Evolutionary conservation across 108 stramenopile genomes (phyloP).

Genomic region (Nitzschia sp.): DNA sequence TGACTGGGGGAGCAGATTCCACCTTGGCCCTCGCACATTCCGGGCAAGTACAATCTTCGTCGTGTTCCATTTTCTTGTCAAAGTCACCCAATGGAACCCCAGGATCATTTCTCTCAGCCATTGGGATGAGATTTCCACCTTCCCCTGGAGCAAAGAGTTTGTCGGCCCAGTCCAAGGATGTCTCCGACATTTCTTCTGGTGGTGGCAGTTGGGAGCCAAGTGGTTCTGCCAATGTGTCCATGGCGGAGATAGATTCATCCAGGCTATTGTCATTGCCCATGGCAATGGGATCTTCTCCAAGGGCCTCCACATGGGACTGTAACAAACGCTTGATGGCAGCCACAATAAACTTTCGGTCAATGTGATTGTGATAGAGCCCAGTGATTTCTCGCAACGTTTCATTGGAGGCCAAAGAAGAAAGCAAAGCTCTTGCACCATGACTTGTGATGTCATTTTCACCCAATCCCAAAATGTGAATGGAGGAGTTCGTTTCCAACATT

Average conservation of each 20-base stretch:
- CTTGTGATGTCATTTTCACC: conserved; percentile 47
- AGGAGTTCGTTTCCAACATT: conserved; percentile 32
- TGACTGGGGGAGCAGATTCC: neutral
- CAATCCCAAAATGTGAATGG: conserved; percentile 28
- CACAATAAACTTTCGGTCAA: conserved; percentile 43
- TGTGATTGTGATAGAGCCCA: conserved; percentile 44
- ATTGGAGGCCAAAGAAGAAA: conserved; percentile 28
- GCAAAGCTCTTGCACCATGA: conserved; percentile 31
- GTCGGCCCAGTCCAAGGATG: conserved; percentile 39
- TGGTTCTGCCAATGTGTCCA: conserved; percentile 34
- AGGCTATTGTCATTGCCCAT: neutral
- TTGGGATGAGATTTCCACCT: conserved; percentile 11
- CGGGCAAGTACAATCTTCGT: neutral
- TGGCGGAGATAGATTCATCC: conserved; percentile 27
- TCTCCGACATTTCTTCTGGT: conserved; percentile 30
- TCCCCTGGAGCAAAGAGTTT: conserved; percentile 18
- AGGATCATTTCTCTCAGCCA: conserved; percentile 14
- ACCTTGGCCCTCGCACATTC: neutral
- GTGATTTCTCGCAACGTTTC: conserved; percentile 27
- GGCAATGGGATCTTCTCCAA: conserved; percentile 3
- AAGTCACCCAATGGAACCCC: conserved; percentile 14
- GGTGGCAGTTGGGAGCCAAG: conserved; percentile 15
- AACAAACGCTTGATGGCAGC: conserved; percentile 34
- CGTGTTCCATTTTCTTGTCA: conserved; percentile 16
- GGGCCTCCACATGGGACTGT: conserved; percentile 28